A percentile compares a stretch with the other conserved stretches of the same genome.
phyloP scores from a whole-genome alignment of 768 basidiomycete species.

The Leccinellum luteum region DNA sequence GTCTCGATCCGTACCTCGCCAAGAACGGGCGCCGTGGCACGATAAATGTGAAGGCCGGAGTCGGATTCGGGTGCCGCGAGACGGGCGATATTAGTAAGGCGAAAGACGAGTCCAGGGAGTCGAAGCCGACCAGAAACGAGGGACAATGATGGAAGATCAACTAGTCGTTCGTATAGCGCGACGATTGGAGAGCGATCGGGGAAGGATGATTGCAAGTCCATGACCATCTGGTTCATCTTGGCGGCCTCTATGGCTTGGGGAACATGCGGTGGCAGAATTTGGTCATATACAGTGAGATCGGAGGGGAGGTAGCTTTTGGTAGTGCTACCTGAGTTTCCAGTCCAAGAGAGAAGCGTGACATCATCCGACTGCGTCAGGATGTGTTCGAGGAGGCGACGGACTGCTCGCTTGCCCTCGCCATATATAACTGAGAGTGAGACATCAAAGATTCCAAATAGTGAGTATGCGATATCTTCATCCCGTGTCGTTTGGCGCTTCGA shows the following conservation, averaged over 20 bases:
- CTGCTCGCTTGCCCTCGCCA: neutral
- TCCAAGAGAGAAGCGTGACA: neutral
- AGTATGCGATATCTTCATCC: neutral
- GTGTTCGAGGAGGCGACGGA: neutral
- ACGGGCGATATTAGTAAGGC: neutral
- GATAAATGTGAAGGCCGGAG: neutral
- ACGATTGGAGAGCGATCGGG: neutral
- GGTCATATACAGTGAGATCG: neutral
- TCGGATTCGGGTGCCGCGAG: neutral
- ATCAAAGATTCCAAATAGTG: neutral
- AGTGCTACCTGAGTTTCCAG: neutral
- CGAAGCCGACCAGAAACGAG: neutral
- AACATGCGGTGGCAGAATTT: neutral
- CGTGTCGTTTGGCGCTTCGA: neutral
- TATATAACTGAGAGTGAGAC: neutral
- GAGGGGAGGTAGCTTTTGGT: neutral
- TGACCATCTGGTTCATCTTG: neutral
- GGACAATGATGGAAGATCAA: neutral
- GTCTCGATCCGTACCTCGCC: neutral
- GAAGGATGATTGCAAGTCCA: neutral
- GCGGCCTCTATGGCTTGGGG: neutral
- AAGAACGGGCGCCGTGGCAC: neutral
- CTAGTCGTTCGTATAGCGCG: neutral
- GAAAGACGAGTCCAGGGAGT: neutral
- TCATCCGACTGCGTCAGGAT: neutral